phyloP scores from a whole-genome alignment of 352 stramenopile species.

The Phytopythium kandeliae region DNA sequence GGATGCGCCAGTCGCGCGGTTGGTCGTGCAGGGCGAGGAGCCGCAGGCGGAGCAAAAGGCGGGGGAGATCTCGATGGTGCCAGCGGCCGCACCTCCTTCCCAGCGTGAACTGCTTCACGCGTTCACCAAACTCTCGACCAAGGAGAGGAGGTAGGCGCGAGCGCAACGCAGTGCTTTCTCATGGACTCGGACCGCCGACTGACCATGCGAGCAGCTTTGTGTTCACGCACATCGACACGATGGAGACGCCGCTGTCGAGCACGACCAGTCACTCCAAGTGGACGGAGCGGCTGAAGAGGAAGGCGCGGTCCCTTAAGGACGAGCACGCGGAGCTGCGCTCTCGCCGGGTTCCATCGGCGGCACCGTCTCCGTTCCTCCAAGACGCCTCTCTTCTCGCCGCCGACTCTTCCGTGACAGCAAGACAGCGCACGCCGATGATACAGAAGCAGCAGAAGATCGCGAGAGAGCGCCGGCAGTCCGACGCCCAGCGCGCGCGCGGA shows the following conservation, averaged over 20 bases:
- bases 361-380: conserved; percentile 19
- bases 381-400: not conserved
- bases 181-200: not conserved
- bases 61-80: conserved; percentile 4
- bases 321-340: conserved; percentile 35
- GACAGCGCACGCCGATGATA: conserved; percentile 10
- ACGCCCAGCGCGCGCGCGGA: conserved; percentile 42
- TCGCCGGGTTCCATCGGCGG: not conserved
- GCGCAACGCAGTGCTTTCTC: not conserved
- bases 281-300: conserved; percentile 62
- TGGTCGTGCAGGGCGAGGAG: conserved; percentile 55
- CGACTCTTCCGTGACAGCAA: not conserved
- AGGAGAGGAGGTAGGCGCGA: conserved; percentile 29
- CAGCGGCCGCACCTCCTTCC: conserved; percentile 3
- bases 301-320: conserved; percentile 52
- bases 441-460: conserved; percentile 54
- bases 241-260: conserved; percentile 43
- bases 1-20: conserved; percentile 62
- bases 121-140: conserved; percentile 62
- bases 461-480: conserved; percentile 50
- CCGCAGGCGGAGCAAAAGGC: conserved; percentile 13
- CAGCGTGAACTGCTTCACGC: conserved; percentile 36
- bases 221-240: conserved; percentile 81
- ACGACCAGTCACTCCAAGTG: conserved; percentile 39
- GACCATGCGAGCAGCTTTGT: conserved; percentile 32